Evolutionary conservation across 2,329 filamentous ascomycete species (phyloP).

Genomic region (Proliferodiscus dingleyae): DNA sequence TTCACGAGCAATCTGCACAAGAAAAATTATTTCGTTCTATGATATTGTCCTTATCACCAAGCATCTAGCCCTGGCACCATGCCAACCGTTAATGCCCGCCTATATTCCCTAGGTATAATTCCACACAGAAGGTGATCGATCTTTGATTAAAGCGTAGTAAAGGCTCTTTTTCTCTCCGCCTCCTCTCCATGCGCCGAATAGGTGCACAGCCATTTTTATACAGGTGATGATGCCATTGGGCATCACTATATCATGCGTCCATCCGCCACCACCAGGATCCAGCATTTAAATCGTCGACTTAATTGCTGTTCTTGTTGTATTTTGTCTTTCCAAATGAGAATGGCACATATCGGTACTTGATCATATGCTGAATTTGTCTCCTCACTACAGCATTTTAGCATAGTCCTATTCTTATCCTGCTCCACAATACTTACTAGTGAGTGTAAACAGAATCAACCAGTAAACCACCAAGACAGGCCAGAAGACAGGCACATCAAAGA

Average conservation of each 20-base stretch:
- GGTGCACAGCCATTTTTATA: constrained; percentile 12
- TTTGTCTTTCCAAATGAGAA: constrained; percentile 87
- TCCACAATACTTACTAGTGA: constrained; percentile 71
- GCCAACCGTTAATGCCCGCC: background rate
- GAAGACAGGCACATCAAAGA: constrained; percentile 97
- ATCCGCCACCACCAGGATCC: background rate
- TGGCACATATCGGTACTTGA: constrained; percentile 98
- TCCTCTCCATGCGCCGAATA: background rate
- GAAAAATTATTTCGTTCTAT: background rate
- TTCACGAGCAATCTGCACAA: background rate
- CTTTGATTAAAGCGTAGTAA: constrained; percentile 21
- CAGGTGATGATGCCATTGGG: constrained; percentile 11
- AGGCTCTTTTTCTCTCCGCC: constrained; percentile 6
- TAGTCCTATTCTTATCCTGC: background rate
- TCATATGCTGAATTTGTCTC: constrained; percentile 99
- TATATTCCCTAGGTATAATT: constrained; percentile 13
- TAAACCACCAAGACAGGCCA: constrained; percentile 98
- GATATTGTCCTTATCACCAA: constrained; percentile 9
- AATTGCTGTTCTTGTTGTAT: constrained; percentile 60
- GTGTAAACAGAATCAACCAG: constrained; percentile 92
- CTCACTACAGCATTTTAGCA: constrained; percentile 61
- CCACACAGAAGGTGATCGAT: constrained; percentile 14
- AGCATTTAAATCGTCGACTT: constrained; percentile 5
- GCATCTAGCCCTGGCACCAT: constrained; percentile 9
- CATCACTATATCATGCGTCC: constrained; percentile 7